Evolutionary conservation across 2,329 filamentous ascomycete genomes (phyloP).

Genomic region (Aureobasidium sp.): DNA sequence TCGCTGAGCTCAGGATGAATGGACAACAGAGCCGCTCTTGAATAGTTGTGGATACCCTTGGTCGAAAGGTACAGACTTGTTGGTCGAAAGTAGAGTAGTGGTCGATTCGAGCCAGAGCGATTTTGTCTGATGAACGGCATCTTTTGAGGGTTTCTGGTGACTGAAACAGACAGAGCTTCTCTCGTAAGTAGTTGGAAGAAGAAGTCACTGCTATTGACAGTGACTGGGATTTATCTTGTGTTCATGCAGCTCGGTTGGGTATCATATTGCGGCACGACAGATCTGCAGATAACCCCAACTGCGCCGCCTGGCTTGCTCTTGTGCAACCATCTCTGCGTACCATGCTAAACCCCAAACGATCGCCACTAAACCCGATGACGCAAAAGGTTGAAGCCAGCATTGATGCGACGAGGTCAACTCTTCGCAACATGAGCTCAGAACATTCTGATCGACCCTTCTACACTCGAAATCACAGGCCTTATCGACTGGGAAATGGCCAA

Average conservation of each 20-base stretch:
- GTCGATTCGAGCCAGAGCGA: background rate
- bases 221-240: background rate
- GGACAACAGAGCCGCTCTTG: background rate
- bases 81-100: background rate
- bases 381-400: too few species aligned
- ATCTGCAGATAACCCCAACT: background rate
- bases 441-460: background rate
- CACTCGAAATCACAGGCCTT: background rate
- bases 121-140: background rate
- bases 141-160: background rate
- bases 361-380: too few species aligned
- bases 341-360: background rate
- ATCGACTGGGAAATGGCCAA: background rate
- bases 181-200: background rate
- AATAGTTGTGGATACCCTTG: background rate
- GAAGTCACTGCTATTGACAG: too few species aligned
- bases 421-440: background rate
- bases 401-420: too few species aligned
- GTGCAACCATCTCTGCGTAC: background rate
- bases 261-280: background rate
- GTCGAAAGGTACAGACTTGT: background rate
- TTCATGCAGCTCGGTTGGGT: background rate
- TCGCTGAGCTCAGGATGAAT: background rate
- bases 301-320: background rate
- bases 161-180: background rate